Conservation (phyloP, 2,329 filamentous ascomycete genomes). For the Aureobasidium zeae region DNA sequence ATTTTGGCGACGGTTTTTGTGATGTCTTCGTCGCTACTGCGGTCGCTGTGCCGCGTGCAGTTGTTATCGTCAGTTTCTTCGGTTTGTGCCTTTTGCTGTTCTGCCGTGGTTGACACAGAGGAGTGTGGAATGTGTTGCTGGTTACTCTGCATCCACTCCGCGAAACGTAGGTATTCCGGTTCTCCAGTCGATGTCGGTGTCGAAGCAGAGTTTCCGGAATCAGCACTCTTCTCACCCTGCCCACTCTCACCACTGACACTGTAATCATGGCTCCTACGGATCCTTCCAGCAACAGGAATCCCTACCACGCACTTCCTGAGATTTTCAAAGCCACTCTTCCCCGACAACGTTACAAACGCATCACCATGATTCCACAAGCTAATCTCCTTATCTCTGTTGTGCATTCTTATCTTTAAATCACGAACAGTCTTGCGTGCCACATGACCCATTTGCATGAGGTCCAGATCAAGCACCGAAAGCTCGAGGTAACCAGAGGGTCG, state of each 20-base stretch:
- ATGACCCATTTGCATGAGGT: constrained; percentile 74
- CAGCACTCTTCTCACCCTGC: background rate
- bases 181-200: constrained; percentile 1
- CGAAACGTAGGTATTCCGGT: constrained; percentile 6
- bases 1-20: constrained; percentile 87
- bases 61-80: no score
- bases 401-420: constrained; percentile 61
- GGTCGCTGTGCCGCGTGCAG: no score
- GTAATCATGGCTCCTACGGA: constrained; percentile 31
- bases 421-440: constrained; percentile 59
- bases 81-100: constrained; percentile 6
- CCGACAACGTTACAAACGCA: constrained; percentile 55
- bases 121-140: no score
- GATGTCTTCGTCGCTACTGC: constrained; percentile 64
- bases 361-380: constrained; percentile 49
- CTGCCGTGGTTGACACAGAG: no score
- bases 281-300: constrained; percentile 56
- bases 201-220: no score
- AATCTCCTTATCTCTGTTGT: constrained; percentile 49
- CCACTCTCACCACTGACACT: constrained; percentile 18
- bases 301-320: constrained; percentile 70
- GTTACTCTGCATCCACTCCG: constrained; percentile 4
- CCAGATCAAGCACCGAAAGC: constrained; percentile 65
- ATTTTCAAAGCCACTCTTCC: constrained; percentile 58
- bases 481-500: constrained; percentile 74